phyloP scores from a whole-genome alignment of 306 rosid species.

The Prunus salicina region DNA sequence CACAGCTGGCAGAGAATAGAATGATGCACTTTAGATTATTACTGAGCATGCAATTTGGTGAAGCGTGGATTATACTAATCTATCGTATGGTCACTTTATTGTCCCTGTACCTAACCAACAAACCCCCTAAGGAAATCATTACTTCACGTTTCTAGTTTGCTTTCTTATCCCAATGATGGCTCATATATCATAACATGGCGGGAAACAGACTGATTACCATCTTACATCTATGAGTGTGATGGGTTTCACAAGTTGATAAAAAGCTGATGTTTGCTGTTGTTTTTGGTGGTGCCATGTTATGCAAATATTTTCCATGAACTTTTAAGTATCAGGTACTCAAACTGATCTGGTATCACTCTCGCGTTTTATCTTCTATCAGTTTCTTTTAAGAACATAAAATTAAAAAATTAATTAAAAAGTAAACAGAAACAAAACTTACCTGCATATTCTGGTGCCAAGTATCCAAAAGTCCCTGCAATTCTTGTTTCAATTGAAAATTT shows the following conservation, averaged over 20 bases:
- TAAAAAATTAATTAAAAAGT: not conserved
- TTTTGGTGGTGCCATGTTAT: not conserved
- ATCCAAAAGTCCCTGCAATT: conserved; percentile 90
- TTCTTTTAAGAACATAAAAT: not conserved
- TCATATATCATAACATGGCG: not conserved
- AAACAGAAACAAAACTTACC: conserved; percentile 36
- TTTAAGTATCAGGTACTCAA: not conserved
- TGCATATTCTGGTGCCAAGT: conserved; percentile 94
- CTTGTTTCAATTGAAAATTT: conserved; percentile 87
- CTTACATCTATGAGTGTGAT: not conserved
- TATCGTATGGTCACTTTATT: not conserved
- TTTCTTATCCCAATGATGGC: not conserved
- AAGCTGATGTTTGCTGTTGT: too few species aligned
- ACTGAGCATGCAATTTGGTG: not conserved
- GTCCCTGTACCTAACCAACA: not conserved
- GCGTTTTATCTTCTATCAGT: not conserved
- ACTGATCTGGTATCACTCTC: not conserved
- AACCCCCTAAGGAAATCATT: not conserved
- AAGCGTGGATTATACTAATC: not conserved
- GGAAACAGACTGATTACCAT: not conserved
- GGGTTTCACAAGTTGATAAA: not conserved
- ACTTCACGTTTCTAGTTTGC: not conserved
- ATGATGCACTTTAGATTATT: not conserved
- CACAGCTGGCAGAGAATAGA: conserved; percentile 1
- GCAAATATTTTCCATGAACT: not conserved